Evolutionary conservation across 2,329 filamentous ascomycete species (phyloP).

Genomic region (Clathrospora elynae): DNA sequence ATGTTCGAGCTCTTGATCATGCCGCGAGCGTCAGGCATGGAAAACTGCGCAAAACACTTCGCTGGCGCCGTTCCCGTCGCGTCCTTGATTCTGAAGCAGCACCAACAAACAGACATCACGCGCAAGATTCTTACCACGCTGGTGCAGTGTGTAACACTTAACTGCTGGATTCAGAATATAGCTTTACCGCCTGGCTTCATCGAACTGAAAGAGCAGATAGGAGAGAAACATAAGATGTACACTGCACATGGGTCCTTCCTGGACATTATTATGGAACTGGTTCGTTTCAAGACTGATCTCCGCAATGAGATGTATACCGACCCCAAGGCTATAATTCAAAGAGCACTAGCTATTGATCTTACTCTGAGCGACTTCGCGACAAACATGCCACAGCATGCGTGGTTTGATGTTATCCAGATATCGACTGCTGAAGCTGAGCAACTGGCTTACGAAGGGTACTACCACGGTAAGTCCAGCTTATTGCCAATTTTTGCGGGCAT

Average conservation of each 20-base stretch:
- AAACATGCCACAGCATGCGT: constrained; percentile 19
- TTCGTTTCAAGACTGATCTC: constrained; percentile 23
- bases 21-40: constrained; percentile 20
- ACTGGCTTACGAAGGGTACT: constrained; percentile 27
- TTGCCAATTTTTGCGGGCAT: not conserved
- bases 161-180: constrained; percentile 34
- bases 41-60: constrained; percentile 35
- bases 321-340: constrained; percentile 15
- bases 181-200: constrained; percentile 24
- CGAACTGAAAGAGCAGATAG: constrained; percentile 18
- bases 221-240: constrained; percentile 9
- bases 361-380: constrained; percentile 19
- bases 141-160: constrained; percentile 31
- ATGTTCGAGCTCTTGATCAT: constrained; percentile 37
- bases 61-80: constrained; percentile 36
- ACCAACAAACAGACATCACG: constrained; percentile 16
- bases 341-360: constrained; percentile 22
- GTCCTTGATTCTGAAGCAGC: constrained; percentile 24
- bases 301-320: constrained; percentile 1
- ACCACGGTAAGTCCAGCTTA: constrained; percentile 17
- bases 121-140: constrained; percentile 22
- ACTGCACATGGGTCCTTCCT: constrained; percentile 23
- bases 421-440: constrained; percentile 6
- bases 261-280: constrained; percentile 23
- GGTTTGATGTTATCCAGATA: constrained; percentile 17